Evolutionary conservation across 177 flowering plant species (phyloP).

Genomic region (Telopea speciosissima): DNA sequence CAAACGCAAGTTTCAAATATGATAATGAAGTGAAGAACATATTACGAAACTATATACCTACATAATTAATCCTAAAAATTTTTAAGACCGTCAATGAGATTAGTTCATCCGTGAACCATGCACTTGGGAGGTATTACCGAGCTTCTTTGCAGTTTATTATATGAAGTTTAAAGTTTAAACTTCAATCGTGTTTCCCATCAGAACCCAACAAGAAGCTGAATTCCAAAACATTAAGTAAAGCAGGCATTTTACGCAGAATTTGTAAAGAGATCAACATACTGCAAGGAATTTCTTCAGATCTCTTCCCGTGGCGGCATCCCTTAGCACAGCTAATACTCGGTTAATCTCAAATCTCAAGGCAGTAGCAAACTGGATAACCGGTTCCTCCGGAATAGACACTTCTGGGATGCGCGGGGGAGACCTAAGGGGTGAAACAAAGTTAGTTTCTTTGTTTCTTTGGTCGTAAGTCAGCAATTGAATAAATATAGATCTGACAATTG

Average conservation of each 20-base stretch:
- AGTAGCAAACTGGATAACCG: constrained; percentile 47
- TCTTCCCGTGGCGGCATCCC: constrained; percentile 70
- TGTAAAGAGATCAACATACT: constrained; percentile 37
- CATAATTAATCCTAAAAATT: neutral
- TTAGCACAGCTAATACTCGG: constrained; percentile 37
- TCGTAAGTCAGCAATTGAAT: neutral
- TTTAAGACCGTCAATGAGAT: neutral
- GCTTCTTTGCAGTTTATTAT: too few relatives aligned
- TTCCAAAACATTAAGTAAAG: neutral
- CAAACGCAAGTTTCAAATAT: too few relatives aligned
- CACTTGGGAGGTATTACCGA: too few relatives aligned
- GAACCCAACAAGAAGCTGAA: too few relatives aligned
- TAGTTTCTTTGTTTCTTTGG: too few relatives aligned
- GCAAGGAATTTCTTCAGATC: constrained; percentile 77
- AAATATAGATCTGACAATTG: neutral
- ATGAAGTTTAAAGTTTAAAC: neutral
- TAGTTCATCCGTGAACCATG: neutral
- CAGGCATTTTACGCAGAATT: neutral
- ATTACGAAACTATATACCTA: neutral
- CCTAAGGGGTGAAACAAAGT: constrained; percentile 25
- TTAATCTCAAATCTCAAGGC: constrained; percentile 60
- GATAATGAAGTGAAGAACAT: too few relatives aligned
- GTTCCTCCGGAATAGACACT: constrained; percentile 60
- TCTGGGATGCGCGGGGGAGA: constrained; percentile 75
- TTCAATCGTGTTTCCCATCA: neutral